Evolutionary conservation across 1,284 basidiomycete species (phyloP).

Genomic region (Erythrobasidium hasegawianum): DNA sequence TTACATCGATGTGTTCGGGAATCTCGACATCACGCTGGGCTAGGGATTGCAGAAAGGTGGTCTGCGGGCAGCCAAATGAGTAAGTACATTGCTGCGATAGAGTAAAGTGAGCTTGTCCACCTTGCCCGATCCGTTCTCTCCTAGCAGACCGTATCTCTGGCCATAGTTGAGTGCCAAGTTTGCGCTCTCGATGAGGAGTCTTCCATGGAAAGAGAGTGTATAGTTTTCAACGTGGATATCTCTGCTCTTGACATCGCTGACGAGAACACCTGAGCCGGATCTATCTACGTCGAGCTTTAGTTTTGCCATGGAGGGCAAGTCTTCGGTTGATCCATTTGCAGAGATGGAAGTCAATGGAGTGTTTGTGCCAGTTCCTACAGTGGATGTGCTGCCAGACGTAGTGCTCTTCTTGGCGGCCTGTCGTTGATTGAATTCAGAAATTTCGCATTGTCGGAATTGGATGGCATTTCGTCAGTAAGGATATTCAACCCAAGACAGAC

Average conservation of each 20-base stretch:
- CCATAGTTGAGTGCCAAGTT: constrained; percentile 90
- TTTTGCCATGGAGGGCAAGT: constrained; percentile 73
- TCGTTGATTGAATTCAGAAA: neutral
- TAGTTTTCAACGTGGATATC: constrained; percentile 97
- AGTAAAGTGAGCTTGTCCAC: constrained; percentile 53
- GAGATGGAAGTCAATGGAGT: constrained; percentile 75
- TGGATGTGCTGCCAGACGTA: constrained; percentile 46
- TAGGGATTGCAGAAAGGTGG: constrained; percentile 58
- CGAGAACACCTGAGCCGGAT: constrained; percentile 84
- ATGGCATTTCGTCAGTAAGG: neutral
- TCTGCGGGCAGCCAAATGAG: constrained; percentile 42
- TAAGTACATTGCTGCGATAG: too few relatives aligned
- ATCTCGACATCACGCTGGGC: constrained; percentile 92
- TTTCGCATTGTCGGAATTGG: neutral
- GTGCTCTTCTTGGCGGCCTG: constrained; percentile 23
- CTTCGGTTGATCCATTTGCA: constrained; percentile 69
- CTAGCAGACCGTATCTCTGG: constrained; percentile 84
- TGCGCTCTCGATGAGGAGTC: constrained; percentile 85
- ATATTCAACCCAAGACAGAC: too few relatives aligned
- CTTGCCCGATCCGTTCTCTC: constrained; percentile 98
- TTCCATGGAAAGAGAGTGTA: constrained; percentile 95
- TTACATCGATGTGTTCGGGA: constrained; percentile 81
- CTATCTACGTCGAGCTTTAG: constrained; percentile 81
- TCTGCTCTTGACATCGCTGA: constrained; percentile 84
- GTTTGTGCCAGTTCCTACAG: constrained; percentile 61